Evolutionary conservation across 305 asterid genomes (phyloP), one percentile per base, ranked within the genome.

Genomic region (Solanum hybrid): DNA sequence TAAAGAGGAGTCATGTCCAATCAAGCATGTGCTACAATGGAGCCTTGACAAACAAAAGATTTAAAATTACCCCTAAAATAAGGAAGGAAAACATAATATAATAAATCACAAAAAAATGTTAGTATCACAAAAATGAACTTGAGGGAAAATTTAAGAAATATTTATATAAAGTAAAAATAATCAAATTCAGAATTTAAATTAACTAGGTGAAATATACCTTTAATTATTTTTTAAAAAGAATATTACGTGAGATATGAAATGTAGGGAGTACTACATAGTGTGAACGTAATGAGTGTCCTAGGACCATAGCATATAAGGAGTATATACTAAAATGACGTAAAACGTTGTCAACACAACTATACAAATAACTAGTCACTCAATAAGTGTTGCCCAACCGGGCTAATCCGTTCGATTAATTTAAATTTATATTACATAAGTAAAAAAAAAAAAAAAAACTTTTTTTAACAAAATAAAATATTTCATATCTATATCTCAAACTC

Each of bases 341-440:
- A 82, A 84, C 90, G 85, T 85, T 85, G 78, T 91, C 91, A 76
- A 38, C 86, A 22, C 85, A 56, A 81, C 26, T 29, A 80, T 56
- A 36, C 89, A 69, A 80, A 34, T 69, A 11, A 69, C 31, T 22
- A 60, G 12, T 60, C 29, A 24, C 14, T 66, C 76, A 10, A 24
- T 4, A 4, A 10, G 76, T 10, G 15, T 69, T 0, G 17, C 76
- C 76, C 31, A 69, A 26, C 0, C 29, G 2, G 13, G 3, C 14
- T 2, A n/a, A 66, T 9, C 1, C 5, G 12, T 60, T 60, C 2
- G 5, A 64, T 22, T 64, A 64, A 64, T 64, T 64, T 22, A 64
- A 60, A 60, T 19, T 60, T 60, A 60, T 1, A 60, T 8, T 7
- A 19, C 1, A 19, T 56, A 56, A 56, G 1, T 17, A n/a, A n/a